Evolutionary conservation across 371 early-diverging fungal genomes (phyloP).

Genomic region (Gilbertella persicaria): DNA sequence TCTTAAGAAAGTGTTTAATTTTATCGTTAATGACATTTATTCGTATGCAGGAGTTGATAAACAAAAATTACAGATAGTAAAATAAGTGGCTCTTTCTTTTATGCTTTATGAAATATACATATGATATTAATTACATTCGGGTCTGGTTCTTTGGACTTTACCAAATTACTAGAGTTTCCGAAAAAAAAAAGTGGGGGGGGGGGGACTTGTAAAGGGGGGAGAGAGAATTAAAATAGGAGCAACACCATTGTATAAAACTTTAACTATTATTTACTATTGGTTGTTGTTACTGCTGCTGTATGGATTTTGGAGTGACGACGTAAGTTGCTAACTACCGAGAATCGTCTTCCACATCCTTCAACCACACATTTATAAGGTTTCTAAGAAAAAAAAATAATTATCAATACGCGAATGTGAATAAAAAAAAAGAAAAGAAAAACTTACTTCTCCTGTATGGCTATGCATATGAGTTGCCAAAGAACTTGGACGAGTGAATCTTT

Average conservation of each 20-base stretch:
- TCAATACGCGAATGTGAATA: not conserved
- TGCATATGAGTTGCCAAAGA: conserved; percentile 37
- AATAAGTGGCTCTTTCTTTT: too few relatives aligned
- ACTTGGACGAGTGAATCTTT: conserved; percentile 40
- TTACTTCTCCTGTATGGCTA: conserved; percentile 45
- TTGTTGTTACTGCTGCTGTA: not conserved
- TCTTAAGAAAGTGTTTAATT: too few relatives aligned
- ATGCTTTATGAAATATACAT: too few relatives aligned
- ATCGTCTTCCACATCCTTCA: conserved; percentile 33
- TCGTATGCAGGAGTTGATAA: too few relatives aligned
- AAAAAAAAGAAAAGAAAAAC: not conserved
- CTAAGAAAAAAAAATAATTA: conserved; percentile 5
- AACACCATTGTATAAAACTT: not conserved
- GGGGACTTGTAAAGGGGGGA: not conserved
- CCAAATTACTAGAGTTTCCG: not conserved
- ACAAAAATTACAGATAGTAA: too few relatives aligned
- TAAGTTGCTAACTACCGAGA: conserved; percentile 39
- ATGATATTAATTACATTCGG: not conserved
- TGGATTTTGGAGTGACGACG: conserved; percentile 41
- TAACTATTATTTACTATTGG: too few relatives aligned
- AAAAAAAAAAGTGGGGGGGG: not conserved
- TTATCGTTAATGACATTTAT: too few relatives aligned
- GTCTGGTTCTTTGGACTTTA: not conserved
- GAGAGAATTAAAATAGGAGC: not conserved
- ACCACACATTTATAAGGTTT: conserved; percentile 37